These are phyloP conservation scores for Fraxinus floribunda DNA, from an alignment of 305 asterid species.

Conservation along the genomic window DNA sequence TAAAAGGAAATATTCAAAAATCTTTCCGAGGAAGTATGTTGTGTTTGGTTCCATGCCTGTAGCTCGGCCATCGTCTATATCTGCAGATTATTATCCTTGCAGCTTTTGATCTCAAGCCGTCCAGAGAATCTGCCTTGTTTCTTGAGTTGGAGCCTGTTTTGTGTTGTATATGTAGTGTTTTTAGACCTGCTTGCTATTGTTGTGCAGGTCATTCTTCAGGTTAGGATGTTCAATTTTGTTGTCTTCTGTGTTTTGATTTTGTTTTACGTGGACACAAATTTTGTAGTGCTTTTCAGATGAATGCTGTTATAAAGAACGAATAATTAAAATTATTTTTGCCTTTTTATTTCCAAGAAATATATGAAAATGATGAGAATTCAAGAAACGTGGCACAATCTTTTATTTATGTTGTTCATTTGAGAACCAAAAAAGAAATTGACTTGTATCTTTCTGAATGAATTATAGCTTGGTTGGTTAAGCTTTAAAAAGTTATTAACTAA, in stretches of 20 bases:
- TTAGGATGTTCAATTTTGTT: background rate
- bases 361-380: background rate
- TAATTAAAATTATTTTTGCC: background rate
- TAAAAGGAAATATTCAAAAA: conserved; percentile 12
- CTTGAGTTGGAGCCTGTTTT: background rate
- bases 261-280: background rate
- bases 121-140: background rate
- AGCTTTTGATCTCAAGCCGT: background rate
- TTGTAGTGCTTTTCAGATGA: background rate
- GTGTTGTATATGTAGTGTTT: background rate
- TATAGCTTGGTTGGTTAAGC: background rate
- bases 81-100: background rate
- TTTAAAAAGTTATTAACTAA: background rate
- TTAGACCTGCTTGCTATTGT: background rate
- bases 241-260: background rate
- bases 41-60: background rate
- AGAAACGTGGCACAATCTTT: background rate
- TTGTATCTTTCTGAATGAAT: background rate
- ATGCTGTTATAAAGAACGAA: background rate
- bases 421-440: background rate
- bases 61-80: background rate
- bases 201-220: background rate
- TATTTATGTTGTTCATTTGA: background rate
- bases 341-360: background rate
- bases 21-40: background rate